These are phyloP conservation scores for Passiflora organensis DNA, from an alignment of 345 rosid species.

Conservation along the genomic window DNA sequence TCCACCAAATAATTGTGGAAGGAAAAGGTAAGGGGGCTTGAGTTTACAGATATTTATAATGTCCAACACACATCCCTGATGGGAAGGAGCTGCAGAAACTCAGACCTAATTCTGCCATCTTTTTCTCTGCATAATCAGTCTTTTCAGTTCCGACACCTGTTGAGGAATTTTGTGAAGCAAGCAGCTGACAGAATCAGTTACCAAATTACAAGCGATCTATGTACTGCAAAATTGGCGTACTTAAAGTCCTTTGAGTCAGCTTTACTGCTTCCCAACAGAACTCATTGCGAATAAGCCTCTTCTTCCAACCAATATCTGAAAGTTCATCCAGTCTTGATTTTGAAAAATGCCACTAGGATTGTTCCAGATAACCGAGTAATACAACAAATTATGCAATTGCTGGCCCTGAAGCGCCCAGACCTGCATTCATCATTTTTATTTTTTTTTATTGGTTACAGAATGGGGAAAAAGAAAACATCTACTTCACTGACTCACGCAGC, in stretches of 20 bases:
- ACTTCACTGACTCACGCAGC: no score
- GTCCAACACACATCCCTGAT: no score
- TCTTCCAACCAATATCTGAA: slow-evolving; percentile 7
- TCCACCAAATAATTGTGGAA: slow-evolving; percentile 2
- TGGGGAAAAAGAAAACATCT: no score
- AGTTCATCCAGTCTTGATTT: no score
- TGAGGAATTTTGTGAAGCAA: not conserved
- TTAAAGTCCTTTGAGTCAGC: not conserved
- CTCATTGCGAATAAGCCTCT: not conserved
- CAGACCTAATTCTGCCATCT: not conserved
- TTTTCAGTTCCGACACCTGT: no score
- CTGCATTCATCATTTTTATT: no score
- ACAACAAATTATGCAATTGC: no score
- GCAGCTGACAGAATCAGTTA: not conserved
- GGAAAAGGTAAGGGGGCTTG: slow-evolving; percentile 6
- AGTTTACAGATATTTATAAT: slow-evolving; percentile 20
- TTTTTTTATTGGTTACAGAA: no score
- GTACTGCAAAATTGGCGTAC: not conserved
- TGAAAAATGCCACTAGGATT: not conserved
- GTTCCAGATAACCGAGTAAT: no score
- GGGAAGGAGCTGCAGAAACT: slow-evolving; percentile 7
- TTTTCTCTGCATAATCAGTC: not conserved
- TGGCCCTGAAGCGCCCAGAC: no score
- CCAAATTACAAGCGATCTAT: not conserved
- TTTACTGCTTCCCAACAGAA: not conserved